Conservation (phyloP, 1,139 yeast genomes). For the Blastobotrys petasosporus region DNA sequence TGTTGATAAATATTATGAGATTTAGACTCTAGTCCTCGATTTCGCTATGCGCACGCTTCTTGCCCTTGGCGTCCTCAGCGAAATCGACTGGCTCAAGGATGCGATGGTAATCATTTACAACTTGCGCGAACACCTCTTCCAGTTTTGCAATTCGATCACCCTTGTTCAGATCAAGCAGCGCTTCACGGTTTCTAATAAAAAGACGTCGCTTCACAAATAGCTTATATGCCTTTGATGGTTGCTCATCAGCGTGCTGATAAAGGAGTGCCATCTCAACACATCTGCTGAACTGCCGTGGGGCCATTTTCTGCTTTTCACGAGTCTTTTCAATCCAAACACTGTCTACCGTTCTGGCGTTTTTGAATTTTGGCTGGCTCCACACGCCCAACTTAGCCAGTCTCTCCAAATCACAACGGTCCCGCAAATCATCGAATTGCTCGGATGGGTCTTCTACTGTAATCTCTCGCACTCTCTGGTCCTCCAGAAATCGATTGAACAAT, state of each 20-base stretch:
- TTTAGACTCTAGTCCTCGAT: conserved; percentile 33
- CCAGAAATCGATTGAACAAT: conserved; percentile 50
- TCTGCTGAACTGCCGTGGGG: conserved; percentile 70
- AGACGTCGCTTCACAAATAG: conserved; percentile 65
- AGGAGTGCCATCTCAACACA: conserved; percentile 70
- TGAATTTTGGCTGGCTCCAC: conserved; percentile 25
- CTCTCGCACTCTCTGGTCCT: conserved; percentile 53
- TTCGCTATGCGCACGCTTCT: conserved; percentile 21
- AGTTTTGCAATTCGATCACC: conserved; percentile 60
- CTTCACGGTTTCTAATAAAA: conserved; percentile 73
- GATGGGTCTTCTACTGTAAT: conserved; percentile 94
- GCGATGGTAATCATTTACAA: conserved; percentile 64
- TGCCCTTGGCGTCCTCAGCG: conserved; percentile 58
- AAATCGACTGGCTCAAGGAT: conserved; percentile 53
- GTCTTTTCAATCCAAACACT: conserved; percentile 41
- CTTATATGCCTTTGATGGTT: conserved; percentile 40
- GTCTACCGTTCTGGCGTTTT: conserved; percentile 25
- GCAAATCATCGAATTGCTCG: conserved; percentile 82
- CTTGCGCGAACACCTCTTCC: conserved; percentile 64
- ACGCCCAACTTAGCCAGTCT: conserved; percentile 39
- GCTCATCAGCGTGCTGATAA: conserved; percentile 32
- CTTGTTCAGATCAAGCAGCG: conserved; percentile 57
- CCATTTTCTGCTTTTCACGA: conserved; percentile 52
- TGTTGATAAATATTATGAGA: neutral
- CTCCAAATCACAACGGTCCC: conserved; percentile 75